Evolutionary conservation across 1,139 yeast genomes (phyloP), one percentile per base, ranked within the genome.

Genomic region (Trichomonascaceae sp.): DNA sequence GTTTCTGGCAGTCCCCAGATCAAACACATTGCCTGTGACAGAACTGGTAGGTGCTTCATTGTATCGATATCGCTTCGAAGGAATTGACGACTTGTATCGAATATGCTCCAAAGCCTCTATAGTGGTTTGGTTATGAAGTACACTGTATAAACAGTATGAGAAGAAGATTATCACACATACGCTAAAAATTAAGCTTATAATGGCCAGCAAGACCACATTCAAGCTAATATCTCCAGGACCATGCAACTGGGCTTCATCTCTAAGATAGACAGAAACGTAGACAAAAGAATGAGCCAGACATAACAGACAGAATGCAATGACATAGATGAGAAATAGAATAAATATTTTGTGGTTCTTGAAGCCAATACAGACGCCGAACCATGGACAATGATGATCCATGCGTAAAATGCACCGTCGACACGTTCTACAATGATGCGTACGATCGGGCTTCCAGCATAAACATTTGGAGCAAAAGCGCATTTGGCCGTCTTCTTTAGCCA

Each of bases 301-400:
- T 24, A 78, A 58, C 1, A 71, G 52, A 7, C 83, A 74, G 58
- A 83, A 84, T 0, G 78, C 45, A 1, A 83, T 70, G 5, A 82
- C 74, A 65, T 86, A 85, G 10, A 76, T 48, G 54, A 93, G 70
- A 65, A 87, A 86, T 68, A 90, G 96, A 20, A 89, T 68, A 66
- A 89, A 91, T 64, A 74, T 81, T 70, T 88, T 87, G 64, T 88
- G 91, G 70, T 91, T 91, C 49, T 72, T 72, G 70, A 79, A 85
- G 0, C 99, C 99, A 54, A 95, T 81, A 68, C 99, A 93, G 12
- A 82, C 76, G 4, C 96, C 83, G 66, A 93, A 90, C 99, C 99
- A 93, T 0, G 99, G 98, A 67, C 99, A 93, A 69, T 93, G 98
- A 66, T 93, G 99, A 56, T 87, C 80, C 77, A 74, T 74, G 43